Percentiles rank a stretch among this genome's conserved stretches.
These are phyloP conservation scores for Lophium mytilinum DNA, from an alignment of 495 filamentous ascomycete species.

Conservation along the genomic window DNA sequence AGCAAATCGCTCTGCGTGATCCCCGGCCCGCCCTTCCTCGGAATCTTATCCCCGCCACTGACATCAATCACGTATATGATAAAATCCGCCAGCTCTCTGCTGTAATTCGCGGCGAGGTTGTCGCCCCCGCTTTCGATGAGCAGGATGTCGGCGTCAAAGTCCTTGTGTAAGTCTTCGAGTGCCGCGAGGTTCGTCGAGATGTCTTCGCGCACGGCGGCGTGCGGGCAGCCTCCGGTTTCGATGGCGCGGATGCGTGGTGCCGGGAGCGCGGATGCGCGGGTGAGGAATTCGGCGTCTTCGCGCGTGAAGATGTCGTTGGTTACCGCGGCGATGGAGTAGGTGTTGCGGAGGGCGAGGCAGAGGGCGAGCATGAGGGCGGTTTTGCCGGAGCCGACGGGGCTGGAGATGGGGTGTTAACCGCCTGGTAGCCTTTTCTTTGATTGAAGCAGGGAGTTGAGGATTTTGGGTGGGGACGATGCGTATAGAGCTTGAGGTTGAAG, in stretches of 20 bases:
- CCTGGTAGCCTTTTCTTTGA: too few relatives aligned
- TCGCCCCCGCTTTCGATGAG: constrained; percentile 94
- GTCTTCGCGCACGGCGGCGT: constrained; percentile 97
- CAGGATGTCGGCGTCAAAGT: constrained; percentile 65
- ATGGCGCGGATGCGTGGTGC: constrained; percentile 81
- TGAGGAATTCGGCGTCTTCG: constrained; percentile 96
- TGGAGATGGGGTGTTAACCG: constrained; percentile 29
- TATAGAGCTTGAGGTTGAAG: too few relatives aligned
- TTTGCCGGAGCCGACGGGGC: constrained; percentile 95
- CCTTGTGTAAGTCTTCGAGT: constrained; percentile 72
- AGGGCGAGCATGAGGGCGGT: constrained; percentile 92
- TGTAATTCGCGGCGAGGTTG: constrained; percentile 95
- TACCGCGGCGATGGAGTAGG: constrained; percentile 83
- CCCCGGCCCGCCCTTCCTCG: constrained; percentile 89
- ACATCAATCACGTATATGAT: constrained; percentile 99
- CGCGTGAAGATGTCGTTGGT: constrained; percentile 99
- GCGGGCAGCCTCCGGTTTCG: constrained; percentile 95
- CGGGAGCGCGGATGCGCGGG: constrained; percentile 73
- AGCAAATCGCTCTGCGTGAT: constrained; percentile 92
- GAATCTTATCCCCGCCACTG: constrained; percentile 93
- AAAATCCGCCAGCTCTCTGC: constrained; percentile 85
- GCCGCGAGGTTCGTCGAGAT: constrained; percentile 88
- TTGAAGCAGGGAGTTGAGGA: background rate
- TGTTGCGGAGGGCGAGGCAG: constrained; percentile 65
- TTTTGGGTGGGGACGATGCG: background rate